A percentile compares a stretch with the other conserved stretches of the same genome.
These are phyloP conservation scores for Volvox reticuliferus DNA, from an alignment of 139 green algal genomes.

Conservation along the genomic window DNA sequence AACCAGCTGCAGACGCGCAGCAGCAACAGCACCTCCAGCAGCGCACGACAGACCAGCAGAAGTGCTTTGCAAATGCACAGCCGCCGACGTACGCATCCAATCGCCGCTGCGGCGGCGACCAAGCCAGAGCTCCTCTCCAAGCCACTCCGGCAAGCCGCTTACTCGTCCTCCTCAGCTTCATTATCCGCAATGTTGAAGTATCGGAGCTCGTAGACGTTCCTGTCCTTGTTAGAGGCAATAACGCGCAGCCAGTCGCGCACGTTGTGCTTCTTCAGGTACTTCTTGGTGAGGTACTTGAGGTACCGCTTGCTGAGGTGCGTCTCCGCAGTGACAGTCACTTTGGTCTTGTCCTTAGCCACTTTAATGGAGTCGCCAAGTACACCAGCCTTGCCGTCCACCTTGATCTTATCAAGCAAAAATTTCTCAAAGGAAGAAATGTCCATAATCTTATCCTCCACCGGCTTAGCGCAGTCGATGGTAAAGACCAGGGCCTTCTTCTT, in stretches of 20 bases:
- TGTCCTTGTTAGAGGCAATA: slow-evolving; percentile 99
- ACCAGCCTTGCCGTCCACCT: slow-evolving; percentile 88
- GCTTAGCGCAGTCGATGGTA: slow-evolving; percentile 68
- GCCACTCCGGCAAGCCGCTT: slow-evolving; percentile 41
- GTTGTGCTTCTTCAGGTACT: slow-evolving; percentile 99
- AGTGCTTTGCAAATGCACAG: background rate
- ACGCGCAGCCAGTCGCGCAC: slow-evolving; percentile 99
- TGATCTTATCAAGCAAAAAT: slow-evolving; percentile 98
- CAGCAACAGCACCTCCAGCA: slow-evolving; percentile 15
- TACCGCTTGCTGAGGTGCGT: slow-evolving; percentile 93
- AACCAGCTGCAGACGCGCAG: slow-evolving; percentile 11
- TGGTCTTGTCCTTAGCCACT: slow-evolving; percentile 92
- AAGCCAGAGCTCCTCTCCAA: slow-evolving; percentile 27
- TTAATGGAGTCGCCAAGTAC: slow-evolving; percentile 91
- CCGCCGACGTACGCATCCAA: slow-evolving; percentile 10
- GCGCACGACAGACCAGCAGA: background rate
- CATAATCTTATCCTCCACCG: slow-evolving; percentile 82
- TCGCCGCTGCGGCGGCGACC: slow-evolving; percentile 11
- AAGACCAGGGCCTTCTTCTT: slow-evolving; percentile 64
- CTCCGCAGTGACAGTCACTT: slow-evolving; percentile 87
- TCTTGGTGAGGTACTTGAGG: slow-evolving; percentile 99
- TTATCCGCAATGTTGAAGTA: slow-evolving; percentile 99
- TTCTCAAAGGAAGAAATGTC: slow-evolving; percentile 97
- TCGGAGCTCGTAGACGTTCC: slow-evolving; percentile 96
- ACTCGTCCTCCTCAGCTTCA: slow-evolving; percentile 92